Evolutionary conservation across 441 rosid species (phyloP), one percentile per base, ranked within the genome.

Genomic region (Kokia cookei): DNA sequence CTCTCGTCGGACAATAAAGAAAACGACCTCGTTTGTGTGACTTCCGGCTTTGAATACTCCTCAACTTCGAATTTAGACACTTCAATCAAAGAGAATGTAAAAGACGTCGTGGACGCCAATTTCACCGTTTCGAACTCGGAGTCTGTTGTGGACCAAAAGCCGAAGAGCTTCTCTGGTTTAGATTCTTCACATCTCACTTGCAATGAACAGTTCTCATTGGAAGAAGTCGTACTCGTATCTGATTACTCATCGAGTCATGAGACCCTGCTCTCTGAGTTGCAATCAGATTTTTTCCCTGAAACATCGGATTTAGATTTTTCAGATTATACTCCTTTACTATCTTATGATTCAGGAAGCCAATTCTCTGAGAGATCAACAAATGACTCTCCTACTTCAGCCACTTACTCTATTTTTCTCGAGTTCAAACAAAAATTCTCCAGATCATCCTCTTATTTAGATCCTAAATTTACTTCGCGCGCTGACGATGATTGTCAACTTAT

Each of bases 111-210:
- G 24, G 75, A 79, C 72, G 78, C 83, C 54, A 80, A 78, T 43
- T 77, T 79, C 72, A 48, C 73, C 5, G 58, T 61, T 57, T 72
- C 85, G 17, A 80, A 78, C 37, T 71, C 75, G 17, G 83, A 71
- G 66, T 79, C 86, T 19, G 76, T 74, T 15, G 83, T 76, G 62
- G 86, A 83, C 71, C 82, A 75, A 75, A 82, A 86, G 77, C 69
- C 73, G 60, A 76, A 76, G 77, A 76, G 70, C 81, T 61, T 72
- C 79, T 57, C 72, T 51, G 81, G 74, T 71, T 32, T 64, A 53
- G 89, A 83, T 73, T 69, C 91, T 73, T 71, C 91, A n/a, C 87
- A 86, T 82, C 95, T 94, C 48, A 82, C 87, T 71, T 94, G 98
- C 70, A 70, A 86, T 13, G 97, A 94, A 90, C 73, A 84, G 58